Conservation (phyloP, 2,329 filamentous ascomycete species). For the Plectosphaerella sp. region DNA sequence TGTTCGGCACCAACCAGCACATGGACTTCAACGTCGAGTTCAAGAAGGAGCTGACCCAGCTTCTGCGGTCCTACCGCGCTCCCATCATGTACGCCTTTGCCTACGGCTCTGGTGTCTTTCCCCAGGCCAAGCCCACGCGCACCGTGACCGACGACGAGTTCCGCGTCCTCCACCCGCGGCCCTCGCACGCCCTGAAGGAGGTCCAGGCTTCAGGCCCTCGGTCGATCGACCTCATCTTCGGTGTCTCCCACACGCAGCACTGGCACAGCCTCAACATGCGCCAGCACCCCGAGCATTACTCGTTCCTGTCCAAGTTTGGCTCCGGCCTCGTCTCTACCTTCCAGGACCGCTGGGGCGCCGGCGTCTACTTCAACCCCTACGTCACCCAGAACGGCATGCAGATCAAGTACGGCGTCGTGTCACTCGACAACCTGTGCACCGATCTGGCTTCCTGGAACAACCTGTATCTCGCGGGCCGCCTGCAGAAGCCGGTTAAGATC, state of each 20-base stretch:
- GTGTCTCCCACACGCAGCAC: conserved; percentile 89
- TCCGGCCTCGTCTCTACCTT: conserved; percentile 81
- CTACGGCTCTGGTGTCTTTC: conserved; percentile 94
- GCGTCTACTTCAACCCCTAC: conserved; percentile 97
- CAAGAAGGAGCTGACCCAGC: conserved; percentile 81
- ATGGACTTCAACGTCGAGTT: conserved; percentile 95
- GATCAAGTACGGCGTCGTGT: conserved; percentile 97
- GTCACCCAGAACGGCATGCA: conserved; percentile 91
- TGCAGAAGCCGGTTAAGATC: conserved; percentile 98
- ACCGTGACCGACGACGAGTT: conserved; percentile 52
- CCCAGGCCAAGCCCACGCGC: conserved; percentile 56
- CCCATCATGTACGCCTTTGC: conserved; percentile 96
- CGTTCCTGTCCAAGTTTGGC: conserved; percentile 73
- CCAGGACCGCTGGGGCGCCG: conserved; percentile 85
- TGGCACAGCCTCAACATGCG: conserved; percentile 92
- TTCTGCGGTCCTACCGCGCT: conserved; percentile 86
- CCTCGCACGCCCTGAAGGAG: conserved; percentile 74
- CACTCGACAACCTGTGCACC: conserved; percentile 79
- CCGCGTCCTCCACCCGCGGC: conserved; percentile 71
- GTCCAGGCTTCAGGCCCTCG: conserved; percentile 86
- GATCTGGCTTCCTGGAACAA: conserved; percentile 92
- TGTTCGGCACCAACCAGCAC: conserved; percentile 92
- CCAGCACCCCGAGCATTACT: conserved; percentile 91
- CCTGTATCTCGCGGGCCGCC: conserved; percentile 88
- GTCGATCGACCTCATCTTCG: conserved; percentile 99